Conservation (phyloP, 2,329 filamentous ascomycete species). For the Phialemonium atrogriseum region DNA sequence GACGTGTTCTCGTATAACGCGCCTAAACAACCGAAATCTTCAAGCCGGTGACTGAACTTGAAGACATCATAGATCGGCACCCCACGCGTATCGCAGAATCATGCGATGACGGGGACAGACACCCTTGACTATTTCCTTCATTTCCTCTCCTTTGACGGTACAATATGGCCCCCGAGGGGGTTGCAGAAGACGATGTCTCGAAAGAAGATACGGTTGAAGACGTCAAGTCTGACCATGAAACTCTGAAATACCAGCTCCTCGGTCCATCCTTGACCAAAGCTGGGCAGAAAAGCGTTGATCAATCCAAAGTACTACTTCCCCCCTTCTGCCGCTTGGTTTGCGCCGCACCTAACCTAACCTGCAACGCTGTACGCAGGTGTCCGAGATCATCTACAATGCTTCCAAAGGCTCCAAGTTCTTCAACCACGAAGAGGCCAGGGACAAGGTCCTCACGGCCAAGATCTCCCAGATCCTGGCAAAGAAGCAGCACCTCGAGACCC, state of each 20-base stretch:
- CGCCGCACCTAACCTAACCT: conserved; percentile 1
- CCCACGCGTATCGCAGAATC: too few species aligned
- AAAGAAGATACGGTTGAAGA: background rate
- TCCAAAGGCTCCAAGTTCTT: conserved; percentile 97
- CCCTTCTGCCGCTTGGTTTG: too few species aligned
- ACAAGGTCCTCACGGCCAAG: conserved; percentile 76
- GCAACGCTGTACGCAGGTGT: conserved; percentile 49
- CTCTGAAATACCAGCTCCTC: conserved; percentile 81
- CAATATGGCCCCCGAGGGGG: conserved; percentile 10
- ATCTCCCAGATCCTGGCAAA: conserved; percentile 71
- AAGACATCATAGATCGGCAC: too few species aligned
- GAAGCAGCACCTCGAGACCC: conserved; percentile 65
- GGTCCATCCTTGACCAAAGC: conserved; percentile 91
- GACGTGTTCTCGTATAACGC: too few species aligned
- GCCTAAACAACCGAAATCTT: too few species aligned
- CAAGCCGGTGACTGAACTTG: too few species aligned
- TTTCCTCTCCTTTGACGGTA: conserved; percentile 3
- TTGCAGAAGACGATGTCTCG: conserved; percentile 1
- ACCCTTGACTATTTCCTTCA: too few species aligned
- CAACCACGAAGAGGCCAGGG: conserved; percentile 76
- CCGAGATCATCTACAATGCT: conserved; percentile 93
- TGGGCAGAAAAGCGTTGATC: conserved; percentile 88
- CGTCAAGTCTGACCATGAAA: conserved; percentile 32
- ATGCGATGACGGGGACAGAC: too few species aligned
- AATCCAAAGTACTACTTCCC: conserved; percentile 55